phyloP scores from a whole-genome alignment of 345 rosid genomes.

The Ceriops decandra region DNA sequence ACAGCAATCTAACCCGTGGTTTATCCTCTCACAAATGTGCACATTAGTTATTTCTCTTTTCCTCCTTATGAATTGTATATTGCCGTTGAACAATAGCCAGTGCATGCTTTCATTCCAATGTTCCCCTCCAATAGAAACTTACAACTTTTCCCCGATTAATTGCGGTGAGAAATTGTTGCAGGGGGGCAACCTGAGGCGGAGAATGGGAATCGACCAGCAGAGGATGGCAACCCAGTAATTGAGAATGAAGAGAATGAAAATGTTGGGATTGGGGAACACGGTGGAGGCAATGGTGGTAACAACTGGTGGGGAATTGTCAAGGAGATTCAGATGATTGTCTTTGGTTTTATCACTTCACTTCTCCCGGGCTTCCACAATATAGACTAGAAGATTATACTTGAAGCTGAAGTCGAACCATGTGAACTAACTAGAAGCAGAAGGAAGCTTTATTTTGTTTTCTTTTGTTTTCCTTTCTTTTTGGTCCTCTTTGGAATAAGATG shows the following conservation, averaged over 20 bases:
- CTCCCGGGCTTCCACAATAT: conserved; percentile 96
- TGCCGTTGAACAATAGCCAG: too few relatives aligned
- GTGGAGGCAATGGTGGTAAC: conserved; percentile 52
- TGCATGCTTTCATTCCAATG: too few relatives aligned
- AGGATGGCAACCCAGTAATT: conserved; percentile 46
- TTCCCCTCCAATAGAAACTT: too few relatives aligned
- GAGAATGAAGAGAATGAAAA: conserved; percentile 68
- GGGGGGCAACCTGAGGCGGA: conserved; percentile 63
- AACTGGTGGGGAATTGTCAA: conserved; percentile 94
- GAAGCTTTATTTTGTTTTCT: too few relatives aligned
- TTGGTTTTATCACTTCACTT: conserved; percentile 92
- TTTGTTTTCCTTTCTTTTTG: too few relatives aligned
- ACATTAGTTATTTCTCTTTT: too few relatives aligned
- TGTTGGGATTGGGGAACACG: conserved; percentile 27
- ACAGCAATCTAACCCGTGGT: too few relatives aligned
- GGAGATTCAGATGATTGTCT: conserved; percentile 95
- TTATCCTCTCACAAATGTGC: too few relatives aligned
- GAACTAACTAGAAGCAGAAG: too few relatives aligned
- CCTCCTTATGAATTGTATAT: too few relatives aligned
- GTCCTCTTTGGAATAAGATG: neutral
- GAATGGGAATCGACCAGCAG: conserved; percentile 52
- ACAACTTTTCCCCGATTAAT: neutral
- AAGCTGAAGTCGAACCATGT: neutral
- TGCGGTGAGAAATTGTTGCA: conserved; percentile 22
- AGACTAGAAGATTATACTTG: conserved; percentile 42